Conservation (phyloP, 1,139 yeast genomes). For the Debaryomyces udenii region DNA sequence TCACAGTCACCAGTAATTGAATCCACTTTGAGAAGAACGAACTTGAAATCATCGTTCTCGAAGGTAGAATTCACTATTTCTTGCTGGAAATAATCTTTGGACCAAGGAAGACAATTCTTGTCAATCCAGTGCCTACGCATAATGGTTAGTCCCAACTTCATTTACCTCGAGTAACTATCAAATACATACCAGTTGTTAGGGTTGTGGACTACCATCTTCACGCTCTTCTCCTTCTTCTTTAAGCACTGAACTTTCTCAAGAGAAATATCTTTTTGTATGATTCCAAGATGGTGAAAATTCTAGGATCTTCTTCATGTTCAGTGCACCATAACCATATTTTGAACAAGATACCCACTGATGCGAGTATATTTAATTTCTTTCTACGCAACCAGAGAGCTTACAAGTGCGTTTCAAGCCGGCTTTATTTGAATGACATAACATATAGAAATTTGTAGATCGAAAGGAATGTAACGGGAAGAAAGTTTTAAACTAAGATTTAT, state of each 20-base stretch:
- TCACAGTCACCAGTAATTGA: slow-evolving; percentile 73
- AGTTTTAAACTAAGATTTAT: background rate
- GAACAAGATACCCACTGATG: background rate
- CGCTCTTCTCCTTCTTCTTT: background rate
- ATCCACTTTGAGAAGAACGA: slow-evolving; percentile 42
- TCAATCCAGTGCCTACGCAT: slow-evolving; percentile 78
- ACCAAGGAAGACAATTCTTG: slow-evolving; percentile 78
- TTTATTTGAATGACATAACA: background rate
- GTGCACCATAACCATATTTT: slow-evolving; percentile 5
- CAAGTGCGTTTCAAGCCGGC: background rate
- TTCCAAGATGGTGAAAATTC: background rate
- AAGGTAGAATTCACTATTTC: slow-evolving; percentile 42
- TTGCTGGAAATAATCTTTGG: slow-evolving; percentile 57
- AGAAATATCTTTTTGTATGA: background rate
- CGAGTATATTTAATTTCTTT: no score
- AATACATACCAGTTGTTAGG: slow-evolving; percentile 75
- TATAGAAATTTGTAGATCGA: background rate
- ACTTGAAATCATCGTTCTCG: slow-evolving; percentile 35
- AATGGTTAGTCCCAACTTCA: slow-evolving; percentile 8
- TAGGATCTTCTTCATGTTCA: background rate
- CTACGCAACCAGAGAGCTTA: background rate
- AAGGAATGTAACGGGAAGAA: background rate
- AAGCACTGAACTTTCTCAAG: no score
- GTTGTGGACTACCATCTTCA: slow-evolving; percentile 72
- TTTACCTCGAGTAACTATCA: background rate